Base-by-base conservation (phyloP, 768 basidiomycete genomes). In the Boletus tomentosulus region DNA sequence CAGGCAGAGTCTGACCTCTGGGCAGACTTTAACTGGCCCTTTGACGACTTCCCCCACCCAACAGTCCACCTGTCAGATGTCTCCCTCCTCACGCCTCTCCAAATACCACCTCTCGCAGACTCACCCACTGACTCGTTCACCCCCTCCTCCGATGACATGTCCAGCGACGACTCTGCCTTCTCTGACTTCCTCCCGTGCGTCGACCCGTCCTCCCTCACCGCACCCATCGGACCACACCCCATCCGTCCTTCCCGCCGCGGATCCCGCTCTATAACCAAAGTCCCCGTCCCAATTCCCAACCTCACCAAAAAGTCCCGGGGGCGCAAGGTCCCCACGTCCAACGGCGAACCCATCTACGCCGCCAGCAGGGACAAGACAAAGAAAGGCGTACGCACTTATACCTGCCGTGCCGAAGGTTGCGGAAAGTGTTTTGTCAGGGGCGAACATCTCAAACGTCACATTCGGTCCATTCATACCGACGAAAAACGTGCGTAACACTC, bases 381-480 rank as follows among this genome's bases (percentile, higher is more conserved):
- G 55, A 71, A 59, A 16, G 70, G 68, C 35, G 49, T 61, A 13
- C 73, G 87, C 46, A 75, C 78, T 28, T 86, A 83, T 66, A 74
- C 80, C 55, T 92, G 90, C 66, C 74, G 76, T 19, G 87, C 87
- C 0, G 73, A 79, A 1, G 87, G 81, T 1, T 93, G 91, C 60
- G 83, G 82, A 16, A 91, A 91, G 72, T 84, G 84, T 53, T 94
- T 94, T 62, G 81, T 81, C 35, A 76, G 91, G 2, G 81, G 84
- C 1, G 89, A 92, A 60, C 91, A 93, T n/a, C 73, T 94, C 53
- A 90, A 91, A 71, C 73, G 91, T 27, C 91, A 92, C 71, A 78
- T 92, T 19, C 70, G 85, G 54, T 85, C 84, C 50, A 85, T 93
- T 46, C 90, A 93, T 68, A 91, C 90, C 2, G 75, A 88, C 59